phyloP scores from a whole-genome alignment of 1,284 basidiomycete species.

The Heterobasidion occidentale region DNA sequence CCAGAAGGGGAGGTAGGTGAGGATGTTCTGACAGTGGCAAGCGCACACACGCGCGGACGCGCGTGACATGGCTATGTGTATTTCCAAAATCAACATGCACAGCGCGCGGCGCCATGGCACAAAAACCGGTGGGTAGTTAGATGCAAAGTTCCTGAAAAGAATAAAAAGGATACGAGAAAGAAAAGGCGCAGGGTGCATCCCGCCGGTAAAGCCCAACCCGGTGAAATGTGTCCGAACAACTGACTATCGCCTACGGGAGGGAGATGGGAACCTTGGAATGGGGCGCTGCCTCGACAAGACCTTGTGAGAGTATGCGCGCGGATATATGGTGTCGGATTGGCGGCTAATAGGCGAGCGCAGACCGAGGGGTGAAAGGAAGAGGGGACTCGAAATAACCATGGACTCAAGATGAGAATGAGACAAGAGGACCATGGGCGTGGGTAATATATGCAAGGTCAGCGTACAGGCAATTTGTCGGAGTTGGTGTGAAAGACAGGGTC shows the following conservation, averaged over 20 bases:
- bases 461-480: neutral
- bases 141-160: neutral
- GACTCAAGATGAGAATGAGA: neutral
- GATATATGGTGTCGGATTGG: neutral
- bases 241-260: neutral
- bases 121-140: neutral
- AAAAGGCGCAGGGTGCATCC: neutral
- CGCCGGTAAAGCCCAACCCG: neutral
- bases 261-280: neutral
- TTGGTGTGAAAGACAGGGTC: neutral
- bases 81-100: neutral
- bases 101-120: neutral
- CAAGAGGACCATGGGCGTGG: neutral
- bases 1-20: no score
- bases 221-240: neutral
- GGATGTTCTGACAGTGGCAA: neutral
- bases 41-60: neutral
- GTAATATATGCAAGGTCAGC: neutral
- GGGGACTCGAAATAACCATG: no score
- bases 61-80: no score
- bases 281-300: neutral
- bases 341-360: neutral
- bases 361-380: neutral
- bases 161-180: neutral
- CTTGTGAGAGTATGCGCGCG: neutral